These are phyloP conservation scores for Acanthamoeba pearcei DNA, from an alignment of 208 protist species.

Conservation along the genomic window DNA sequence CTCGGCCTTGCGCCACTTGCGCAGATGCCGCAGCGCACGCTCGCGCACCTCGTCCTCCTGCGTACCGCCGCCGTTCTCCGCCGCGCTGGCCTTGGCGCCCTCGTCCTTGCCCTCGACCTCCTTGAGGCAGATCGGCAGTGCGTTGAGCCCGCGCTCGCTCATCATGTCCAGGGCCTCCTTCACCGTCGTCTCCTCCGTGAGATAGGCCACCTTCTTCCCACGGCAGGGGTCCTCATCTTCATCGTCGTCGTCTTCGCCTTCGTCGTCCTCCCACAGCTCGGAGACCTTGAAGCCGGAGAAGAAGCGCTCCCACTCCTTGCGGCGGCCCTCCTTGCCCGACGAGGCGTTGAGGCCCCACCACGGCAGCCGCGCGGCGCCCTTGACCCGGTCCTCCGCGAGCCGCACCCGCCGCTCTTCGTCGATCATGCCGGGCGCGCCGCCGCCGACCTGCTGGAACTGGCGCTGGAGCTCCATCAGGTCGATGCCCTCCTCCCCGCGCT, in stretches of 20 bases:
- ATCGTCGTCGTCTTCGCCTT: slow-evolving; percentile 7
- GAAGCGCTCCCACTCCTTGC: slow-evolving; percentile 64
- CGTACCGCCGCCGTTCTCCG: background rate
- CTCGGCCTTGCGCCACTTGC: slow-evolving; percentile 67
- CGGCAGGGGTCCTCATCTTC: background rate
- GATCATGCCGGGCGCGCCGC: too few species aligned
- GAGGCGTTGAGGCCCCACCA: slow-evolving; percentile 69
- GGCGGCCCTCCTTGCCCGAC: slow-evolving; percentile 53
- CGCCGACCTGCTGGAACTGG: background rate
- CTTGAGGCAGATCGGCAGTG: slow-evolving; percentile 56
- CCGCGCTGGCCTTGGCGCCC: background rate
- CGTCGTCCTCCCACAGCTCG: slow-evolving; percentile 56
- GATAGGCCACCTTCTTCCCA: slow-evolving; percentile 33
- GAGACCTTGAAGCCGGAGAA: slow-evolving; percentile 67
- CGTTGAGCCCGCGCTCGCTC: slow-evolving; percentile 20
- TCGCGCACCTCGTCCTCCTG: slow-evolving; percentile 9
- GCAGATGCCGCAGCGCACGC: slow-evolving; percentile 14
- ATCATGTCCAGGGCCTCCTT: slow-evolving; percentile 61
- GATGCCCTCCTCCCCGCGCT: slow-evolving; percentile 43
- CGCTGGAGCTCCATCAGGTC: slow-evolving; percentile 66
- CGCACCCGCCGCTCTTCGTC: background rate
- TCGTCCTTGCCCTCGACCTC: background rate
- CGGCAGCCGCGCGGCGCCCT: slow-evolving; percentile 1
- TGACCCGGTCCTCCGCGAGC: slow-evolving; percentile 33
- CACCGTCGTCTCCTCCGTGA: slow-evolving; percentile 53